Evolutionary conservation across 1,139 yeast genomes (phyloP).

Genomic region (Chernovozyma aurita): DNA sequence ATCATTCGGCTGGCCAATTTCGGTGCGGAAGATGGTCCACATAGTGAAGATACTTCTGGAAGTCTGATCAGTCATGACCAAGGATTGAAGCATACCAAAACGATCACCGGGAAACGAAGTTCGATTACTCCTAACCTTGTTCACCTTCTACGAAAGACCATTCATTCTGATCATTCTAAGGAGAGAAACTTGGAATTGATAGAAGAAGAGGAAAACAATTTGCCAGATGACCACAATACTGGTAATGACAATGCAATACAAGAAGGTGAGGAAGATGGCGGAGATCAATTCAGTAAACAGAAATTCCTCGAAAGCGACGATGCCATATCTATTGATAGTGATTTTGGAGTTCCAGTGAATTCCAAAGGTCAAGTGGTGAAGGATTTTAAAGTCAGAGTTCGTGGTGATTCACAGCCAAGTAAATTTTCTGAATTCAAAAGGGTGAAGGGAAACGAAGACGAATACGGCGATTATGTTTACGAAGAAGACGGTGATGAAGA

Average conservation of each 20-base stretch:
- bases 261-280: conserved; percentile 4
- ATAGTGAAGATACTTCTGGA: not conserved
- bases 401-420: conserved; percentile 1
- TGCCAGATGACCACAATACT: conserved; percentile 6
- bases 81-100: conserved; percentile 13
- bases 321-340: conserved; percentile 28
- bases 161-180: conserved; percentile 9
- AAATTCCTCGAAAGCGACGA: conserved; percentile 11
- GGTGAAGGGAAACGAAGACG: conserved; percentile 6
- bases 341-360: conserved; percentile 28
- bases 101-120: conserved; percentile 12
- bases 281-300: conserved; percentile 4
- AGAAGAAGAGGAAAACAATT: conserved; percentile 15
- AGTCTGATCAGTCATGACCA: not conserved
- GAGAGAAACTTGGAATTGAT: conserved; percentile 15
- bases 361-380: conserved; percentile 16
- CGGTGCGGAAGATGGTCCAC: not conserved
- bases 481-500: conserved; percentile 8
- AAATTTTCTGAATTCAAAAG: not conserved
- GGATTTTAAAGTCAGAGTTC: conserved; percentile 4
- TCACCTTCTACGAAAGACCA: conserved; percentile 15
- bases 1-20: not conserved
- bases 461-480: conserved; percentile 8
- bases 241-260: conserved; percentile 13
- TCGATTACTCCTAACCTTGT: conserved; percentile 14